Evolutionary conservation across 305 asterid species (phyloP).

Genomic region (Solanum hybrid): DNA sequence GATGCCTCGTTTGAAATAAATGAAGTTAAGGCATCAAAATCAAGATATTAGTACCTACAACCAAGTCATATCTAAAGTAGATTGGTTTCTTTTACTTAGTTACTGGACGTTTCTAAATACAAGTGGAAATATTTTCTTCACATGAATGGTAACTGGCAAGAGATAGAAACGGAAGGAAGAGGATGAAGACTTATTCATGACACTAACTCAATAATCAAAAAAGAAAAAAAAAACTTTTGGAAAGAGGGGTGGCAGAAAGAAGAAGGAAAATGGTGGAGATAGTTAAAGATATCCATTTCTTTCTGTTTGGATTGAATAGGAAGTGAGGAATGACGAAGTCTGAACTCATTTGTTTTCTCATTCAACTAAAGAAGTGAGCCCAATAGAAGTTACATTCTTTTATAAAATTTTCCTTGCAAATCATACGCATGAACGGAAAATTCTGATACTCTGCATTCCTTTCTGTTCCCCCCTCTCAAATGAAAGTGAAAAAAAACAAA

Average conservation of each 20-base stretch:
- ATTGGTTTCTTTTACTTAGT: background rate
- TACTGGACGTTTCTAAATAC: background rate
- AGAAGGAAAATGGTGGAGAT: background rate
- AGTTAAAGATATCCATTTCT: background rate
- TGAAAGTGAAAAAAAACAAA: background rate
- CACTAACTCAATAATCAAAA: background rate
- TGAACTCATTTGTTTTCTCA: background rate
- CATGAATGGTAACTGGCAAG: background rate
- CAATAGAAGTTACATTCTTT: background rate
- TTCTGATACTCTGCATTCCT: background rate
- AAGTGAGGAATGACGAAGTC: background rate
- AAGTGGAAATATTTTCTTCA: background rate
- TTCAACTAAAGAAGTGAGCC: background rate
- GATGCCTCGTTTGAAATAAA: background rate
- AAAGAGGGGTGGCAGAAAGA: background rate
- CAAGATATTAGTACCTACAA: background rate
- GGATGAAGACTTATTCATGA: background rate
- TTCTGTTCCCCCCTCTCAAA: background rate
- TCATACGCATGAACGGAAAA: background rate
- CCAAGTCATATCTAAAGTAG: background rate
- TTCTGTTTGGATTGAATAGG: background rate
- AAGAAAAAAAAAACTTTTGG: background rate
- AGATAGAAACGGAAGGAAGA: background rate
- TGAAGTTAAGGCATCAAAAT: background rate
- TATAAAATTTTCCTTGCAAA: background rate